Base-by-base conservation (phyloP, 140 eudicot species). In the Ambrosia hybrid region DNA sequence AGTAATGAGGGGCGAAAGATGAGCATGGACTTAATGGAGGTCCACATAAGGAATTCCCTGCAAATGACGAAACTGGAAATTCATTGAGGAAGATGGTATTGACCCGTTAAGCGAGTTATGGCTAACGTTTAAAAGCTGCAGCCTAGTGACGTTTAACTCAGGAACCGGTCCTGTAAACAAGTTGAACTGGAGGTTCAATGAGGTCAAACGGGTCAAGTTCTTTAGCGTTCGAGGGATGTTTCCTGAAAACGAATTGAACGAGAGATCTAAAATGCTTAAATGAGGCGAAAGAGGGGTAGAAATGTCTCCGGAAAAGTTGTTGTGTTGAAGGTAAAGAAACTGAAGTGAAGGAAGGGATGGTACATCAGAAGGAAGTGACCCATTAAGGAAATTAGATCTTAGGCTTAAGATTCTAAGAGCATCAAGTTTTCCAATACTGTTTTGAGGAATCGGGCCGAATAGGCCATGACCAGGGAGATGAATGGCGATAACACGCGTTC, bases 381-480 rank as follows among this genome's bases (percentile, higher is more conserved):
- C 98, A 46, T 75, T 82, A 10, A 93, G 91, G 51, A 80, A 65
- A 78, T 93, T 93, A 1, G 93, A 90, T 71, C 97, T 77, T 57
- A 93, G 77, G 62, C 98, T 93, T n/a, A 93, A 85, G 71, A 88
- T 80, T 70, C 61, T 57, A 51, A 93, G 89, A 41, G 91, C 89
- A 65, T 84, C 88, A 4, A 93, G 79, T 46, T 90, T 86, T 46
- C 97, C 96, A 2, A 93, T 76, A 30, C 80, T 87, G 51, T 83
- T 80, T 6, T 75, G 45, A 11, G 98, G 98, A 57, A 90, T 84
- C 16, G 86, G 65, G 73, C 98, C 98, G 58, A 65, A 79, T 9
- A 93, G 89, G 67, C 98, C 98, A 60, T 87, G 77, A 16, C 89
- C 98, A 1, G 97, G 98, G 41, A 93, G 92, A 74, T 84, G 96